Percentiles rank a stretch among this genome's conserved stretches.
These are phyloP conservation scores for barrel medic (Medicago truncatula) DNA, from an alignment of 306 rosid species.

Conservation along the genomic window MtrunA17r5.0-ANR NC_053044.1:5575501-5576000, in stretches of 20 bases:
- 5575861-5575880: constrained; percentile 70
- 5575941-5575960: constrained; percentile 26
- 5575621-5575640: neutral
- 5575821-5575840: constrained; percentile 81
- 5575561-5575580: neutral
- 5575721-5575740: constrained; percentile 68
- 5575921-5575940: neutral
- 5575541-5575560: neutral
- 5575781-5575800: constrained; percentile 88
- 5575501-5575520: constrained; percentile 83
- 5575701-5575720: constrained; percentile 16
- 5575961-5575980: too few relatives aligned
- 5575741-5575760: constrained; percentile 66
- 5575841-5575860: constrained; percentile 68
- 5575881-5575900: constrained; percentile 77
- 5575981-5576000: neutral
- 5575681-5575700: neutral
- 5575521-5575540: neutral
- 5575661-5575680: neutral
- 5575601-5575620: neutral
- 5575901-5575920: constrained; percentile 64
- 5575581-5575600: neutral
- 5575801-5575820: constrained; percentile 63
- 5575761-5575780: constrained; percentile 73
- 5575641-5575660: neutral